Evolutionary conservation across 2,329 filamentous ascomycete species (phyloP).

Genomic region (Cercospora sp.): DNA sequence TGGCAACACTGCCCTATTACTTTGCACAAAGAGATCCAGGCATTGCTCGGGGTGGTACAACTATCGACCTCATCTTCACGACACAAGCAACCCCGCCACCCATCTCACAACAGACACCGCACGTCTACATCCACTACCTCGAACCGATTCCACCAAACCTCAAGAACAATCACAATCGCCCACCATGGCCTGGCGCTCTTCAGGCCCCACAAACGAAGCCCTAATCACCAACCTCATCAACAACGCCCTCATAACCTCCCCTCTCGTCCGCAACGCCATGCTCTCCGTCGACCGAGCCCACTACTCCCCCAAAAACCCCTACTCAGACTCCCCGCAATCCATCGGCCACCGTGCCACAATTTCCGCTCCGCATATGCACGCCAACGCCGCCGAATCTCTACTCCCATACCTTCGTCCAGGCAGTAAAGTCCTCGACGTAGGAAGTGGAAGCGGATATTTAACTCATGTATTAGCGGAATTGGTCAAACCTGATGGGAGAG

Average conservation of each 20-base stretch:
- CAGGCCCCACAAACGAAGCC: constrained; percentile 70
- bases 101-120: background rate
- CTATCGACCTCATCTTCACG: background rate
- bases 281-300: constrained; percentile 80
- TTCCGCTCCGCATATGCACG: constrained; percentile 73
- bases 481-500: constrained; percentile 49
- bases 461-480: constrained; percentile 86
- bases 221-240: constrained; percentile 76
- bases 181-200: constrained; percentile 88
- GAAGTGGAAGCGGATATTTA: constrained; percentile 65
- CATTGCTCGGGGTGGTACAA: too few relatives aligned
- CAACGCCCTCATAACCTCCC: constrained; percentile 71
- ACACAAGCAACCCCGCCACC: background rate
- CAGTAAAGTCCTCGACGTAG: constrained; percentile 52
- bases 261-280: constrained; percentile 77
- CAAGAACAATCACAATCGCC: background rate
- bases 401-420: constrained; percentile 58
- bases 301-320: constrained; percentile 72
- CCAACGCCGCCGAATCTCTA: constrained; percentile 63
- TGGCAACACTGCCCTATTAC: too few relatives aligned
- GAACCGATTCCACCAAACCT: background rate
- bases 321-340: constrained; percentile 69
- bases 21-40: too few relatives aligned
- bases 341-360: constrained; percentile 71
- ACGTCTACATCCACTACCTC: background rate